Evolutionary conservation across 2,329 filamentous ascomycete genomes (phyloP).

Genomic region (Cladosporium sp.): DNA sequence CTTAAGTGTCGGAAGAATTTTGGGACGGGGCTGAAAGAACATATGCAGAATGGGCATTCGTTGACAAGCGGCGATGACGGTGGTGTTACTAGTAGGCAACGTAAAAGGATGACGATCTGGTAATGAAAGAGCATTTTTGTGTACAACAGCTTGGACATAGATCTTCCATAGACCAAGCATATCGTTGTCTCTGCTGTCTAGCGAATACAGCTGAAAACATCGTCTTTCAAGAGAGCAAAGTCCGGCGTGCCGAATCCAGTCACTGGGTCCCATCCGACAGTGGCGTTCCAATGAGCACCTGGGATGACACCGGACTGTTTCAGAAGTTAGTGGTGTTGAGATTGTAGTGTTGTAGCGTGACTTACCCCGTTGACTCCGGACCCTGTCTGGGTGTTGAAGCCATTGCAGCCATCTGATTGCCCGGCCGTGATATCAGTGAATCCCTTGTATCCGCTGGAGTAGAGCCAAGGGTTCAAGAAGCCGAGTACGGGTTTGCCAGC

Average conservation of each 20-base stretch:
- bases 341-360: conserved; percentile 20
- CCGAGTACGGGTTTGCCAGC: conserved; percentile 53
- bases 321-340: not conserved
- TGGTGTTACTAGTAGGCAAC: not conserved
- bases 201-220: not conserved
- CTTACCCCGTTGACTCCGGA: conserved; percentile 23
- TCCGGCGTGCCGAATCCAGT: conserved; percentile 37
- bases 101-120: not conserved
- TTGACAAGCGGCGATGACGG: not conserved
- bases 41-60: not conserved
- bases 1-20: not conserved
- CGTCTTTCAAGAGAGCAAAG: conserved; percentile 18
- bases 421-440: conserved; percentile 51
- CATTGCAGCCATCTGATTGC: conserved; percentile 41
- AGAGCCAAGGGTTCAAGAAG: conserved; percentile 63
- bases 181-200: too few species aligned
- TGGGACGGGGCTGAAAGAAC: not conserved
- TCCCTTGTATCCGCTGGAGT: conserved; percentile 48
- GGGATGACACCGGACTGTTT: conserved; percentile 22
- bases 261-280: conserved; percentile 36
- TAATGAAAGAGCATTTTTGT: not conserved
- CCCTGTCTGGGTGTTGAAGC: conserved; percentile 30
- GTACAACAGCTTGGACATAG: too few species aligned
- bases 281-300: conserved; percentile 31
- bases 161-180: too few species aligned